Evolutionary conservation across 2,329 filamentous ascomycete genomes (phyloP), one percentile per base, ranked within the genome.

Genomic region (Lecanicillium sp.): DNA sequence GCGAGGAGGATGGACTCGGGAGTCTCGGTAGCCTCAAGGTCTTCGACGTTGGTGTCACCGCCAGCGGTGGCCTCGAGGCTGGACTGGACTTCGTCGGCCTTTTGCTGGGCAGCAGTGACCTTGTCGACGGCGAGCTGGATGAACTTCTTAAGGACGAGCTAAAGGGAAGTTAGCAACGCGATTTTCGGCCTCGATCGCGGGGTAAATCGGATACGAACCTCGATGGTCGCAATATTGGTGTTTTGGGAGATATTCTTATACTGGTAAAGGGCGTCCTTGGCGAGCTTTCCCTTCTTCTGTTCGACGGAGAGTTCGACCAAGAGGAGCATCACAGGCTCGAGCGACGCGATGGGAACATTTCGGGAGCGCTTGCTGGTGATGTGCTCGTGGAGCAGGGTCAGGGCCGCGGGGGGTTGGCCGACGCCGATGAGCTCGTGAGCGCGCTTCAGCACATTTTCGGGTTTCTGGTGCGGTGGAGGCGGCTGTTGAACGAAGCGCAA

Each of bases 181-280:
- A 38, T 38, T 14, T 19, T 9, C 36, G 4, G 2, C 15, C 19
- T 7, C 20, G 24, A 39, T 39, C 36, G 27, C n/a, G 20, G 44
- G 27, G 36, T 26, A 24, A 14, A 33, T 47, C 27, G 24, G 44
- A 20, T 47, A 62, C 67, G 36, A 73, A 89, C 86, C 82, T 97
- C 93, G 67, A 98, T 98, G 53, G 93, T 98, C 60, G 83, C 90
- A 58, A 98, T 90, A 66, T 97, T 97, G 60, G 91, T 95, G 74
- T 98, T 98, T 70, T 98, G 93, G 48, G 90, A 91, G 58, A 96
- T 97, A 70, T 98, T 98, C 79, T 98, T 98, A 81, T 98, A 98
- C 70, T 96, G 93, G 70, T 97, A 98, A 41, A 98, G 79, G 53
- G 93, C 93, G 74, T 98, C 93, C 79, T 98, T 98, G 69, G 91